These are phyloP conservation scores for Chaetomiaceae sp. DNA, from an alignment of 2,329 filamentous ascomycete species.

Conservation along the genomic window DNA sequence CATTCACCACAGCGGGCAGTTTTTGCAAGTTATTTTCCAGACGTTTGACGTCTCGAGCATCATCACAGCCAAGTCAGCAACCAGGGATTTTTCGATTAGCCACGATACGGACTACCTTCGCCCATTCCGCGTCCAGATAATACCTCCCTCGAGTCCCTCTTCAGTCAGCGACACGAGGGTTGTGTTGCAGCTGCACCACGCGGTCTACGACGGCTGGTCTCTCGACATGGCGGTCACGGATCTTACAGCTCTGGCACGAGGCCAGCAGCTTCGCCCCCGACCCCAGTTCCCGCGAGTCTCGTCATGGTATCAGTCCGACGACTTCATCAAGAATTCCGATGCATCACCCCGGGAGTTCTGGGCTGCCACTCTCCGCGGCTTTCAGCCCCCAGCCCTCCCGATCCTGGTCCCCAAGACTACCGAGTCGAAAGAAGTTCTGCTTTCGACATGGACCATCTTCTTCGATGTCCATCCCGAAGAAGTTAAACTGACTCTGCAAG, in stretches of 20 bases:
- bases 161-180: conserved; percentile 27
- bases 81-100: conserved; percentile 37
- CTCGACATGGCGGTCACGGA: conserved; percentile 70
- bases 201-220: conserved; percentile 92
- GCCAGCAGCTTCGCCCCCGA: conserved; percentile 33
- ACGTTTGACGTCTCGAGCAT: conserved; percentile 42
- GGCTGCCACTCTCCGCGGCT: conserved; percentile 59
- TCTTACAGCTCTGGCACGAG: conserved; percentile 48
- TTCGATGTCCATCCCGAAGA: conserved; percentile 34
- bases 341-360: conserved; percentile 61
- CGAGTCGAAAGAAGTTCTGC: neutral
- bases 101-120: conserved; percentile 41
- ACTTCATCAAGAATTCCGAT: conserved; percentile 32
- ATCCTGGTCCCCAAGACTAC: conserved; percentile 38
- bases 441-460: conserved; percentile 15
- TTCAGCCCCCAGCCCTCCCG: conserved; percentile 53
- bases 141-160: neutral
- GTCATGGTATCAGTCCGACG: conserved; percentile 39
- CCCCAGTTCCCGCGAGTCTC: conserved; percentile 61
- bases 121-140: conserved; percentile 61
- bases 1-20: conserved; percentile 46
- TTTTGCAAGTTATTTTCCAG: conserved; percentile 63
- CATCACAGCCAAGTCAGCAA: conserved; percentile 34
- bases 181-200: conserved; percentile 68
- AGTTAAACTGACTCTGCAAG: conserved; percentile 36